Percentiles rank a stretch among this genome's conserved stretches.
phyloP scores from a whole-genome alignment of 2,329 filamentous ascomycete genomes.

The Hirsutella rhossiliensis region DNA sequence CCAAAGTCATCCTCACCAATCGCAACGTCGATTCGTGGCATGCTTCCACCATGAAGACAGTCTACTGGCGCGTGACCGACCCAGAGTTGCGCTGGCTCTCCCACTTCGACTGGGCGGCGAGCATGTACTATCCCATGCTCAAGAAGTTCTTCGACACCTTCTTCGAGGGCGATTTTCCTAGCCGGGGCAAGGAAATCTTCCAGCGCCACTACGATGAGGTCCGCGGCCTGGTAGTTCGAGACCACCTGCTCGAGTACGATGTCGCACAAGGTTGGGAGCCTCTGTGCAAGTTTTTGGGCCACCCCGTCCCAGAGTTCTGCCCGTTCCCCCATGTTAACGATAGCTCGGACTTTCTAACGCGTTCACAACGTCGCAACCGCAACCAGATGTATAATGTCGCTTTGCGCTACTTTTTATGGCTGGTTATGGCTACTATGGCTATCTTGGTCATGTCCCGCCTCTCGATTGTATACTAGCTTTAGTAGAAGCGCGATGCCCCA shows the following conservation, averaged over 20 bases:
- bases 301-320: slow-evolving; percentile 2
- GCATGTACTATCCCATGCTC: slow-evolving; percentile 59
- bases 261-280: slow-evolving; percentile 24
- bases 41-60: slow-evolving; percentile 51
- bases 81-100: slow-evolving; percentile 30
- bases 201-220: slow-evolving; percentile 23
- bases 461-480: too few relatives aligned
- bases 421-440: too few relatives aligned
- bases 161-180: slow-evolving; percentile 55
- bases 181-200: slow-evolving; percentile 52
- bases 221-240: slow-evolving; percentile 16
- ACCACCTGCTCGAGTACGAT: slow-evolving; percentile 21
- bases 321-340: slow-evolving; percentile 24
- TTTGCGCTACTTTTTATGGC: too few relatives aligned
- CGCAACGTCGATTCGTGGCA: slow-evolving; percentile 54
- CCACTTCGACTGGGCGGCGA: slow-evolving; percentile 38
- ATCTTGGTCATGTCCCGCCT: too few relatives aligned
- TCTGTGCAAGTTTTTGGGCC: slow-evolving; percentile 21
- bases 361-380: too few relatives aligned
- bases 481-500: too few relatives aligned
- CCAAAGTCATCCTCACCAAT: slow-evolving; percentile 57
- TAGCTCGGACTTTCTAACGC: neutral
- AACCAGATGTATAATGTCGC: too few relatives aligned
- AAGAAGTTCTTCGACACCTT: slow-evolving; percentile 26
- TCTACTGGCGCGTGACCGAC: slow-evolving; percentile 54